Evolutionary conservation across 2,329 filamentous ascomycete genomes (phyloP).

Genomic region (Diaporthe ampelina): DNA sequence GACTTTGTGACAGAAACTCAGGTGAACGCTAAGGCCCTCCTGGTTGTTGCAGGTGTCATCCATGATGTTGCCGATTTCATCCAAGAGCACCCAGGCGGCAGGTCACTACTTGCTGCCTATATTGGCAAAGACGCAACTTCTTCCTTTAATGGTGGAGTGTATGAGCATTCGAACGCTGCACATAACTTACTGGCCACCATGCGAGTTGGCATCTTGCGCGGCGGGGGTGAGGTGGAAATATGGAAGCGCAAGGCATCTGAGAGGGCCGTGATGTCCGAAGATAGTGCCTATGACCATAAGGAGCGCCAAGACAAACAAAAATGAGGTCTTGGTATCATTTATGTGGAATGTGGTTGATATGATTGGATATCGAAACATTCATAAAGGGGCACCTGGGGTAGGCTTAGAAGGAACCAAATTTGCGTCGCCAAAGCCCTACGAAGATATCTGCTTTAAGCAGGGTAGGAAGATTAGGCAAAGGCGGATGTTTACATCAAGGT

Average conservation of each 20-base stretch:
- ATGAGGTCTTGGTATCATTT: not conserved
- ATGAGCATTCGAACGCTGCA: slow-evolving; percentile 89
- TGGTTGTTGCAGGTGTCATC: slow-evolving; percentile 86
- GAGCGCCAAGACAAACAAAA: not conserved
- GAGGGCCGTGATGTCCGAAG: not conserved
- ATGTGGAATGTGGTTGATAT: not conserved
- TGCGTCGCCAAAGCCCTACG: not conserved
- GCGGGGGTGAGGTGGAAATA: slow-evolving; percentile 90
- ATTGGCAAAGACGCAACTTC: slow-evolving; percentile 91
- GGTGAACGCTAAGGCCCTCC: slow-evolving; percentile 80
- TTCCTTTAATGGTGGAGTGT: slow-evolving; percentile 92
- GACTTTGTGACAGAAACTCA: slow-evolving; percentile 84
- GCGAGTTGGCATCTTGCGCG: slow-evolving; percentile 87
- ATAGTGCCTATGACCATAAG: not conserved
- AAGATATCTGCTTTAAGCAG: not conserved
- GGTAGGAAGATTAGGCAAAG: not conserved
- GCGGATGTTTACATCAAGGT: not conserved
- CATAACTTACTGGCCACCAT: slow-evolving; percentile 91
- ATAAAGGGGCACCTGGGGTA: not conserved
- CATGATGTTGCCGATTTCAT: slow-evolving; percentile 89
- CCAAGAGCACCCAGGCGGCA: slow-evolving; percentile 89
- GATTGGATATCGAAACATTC: not conserved
- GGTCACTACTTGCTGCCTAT: slow-evolving; percentile 84
- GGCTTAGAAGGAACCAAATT: not conserved
- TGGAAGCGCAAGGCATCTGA: slow-evolving; percentile 77